Base-by-base conservation (phyloP, 805 yeast species). In the Metschnikowia baotianmanensis region DNA sequence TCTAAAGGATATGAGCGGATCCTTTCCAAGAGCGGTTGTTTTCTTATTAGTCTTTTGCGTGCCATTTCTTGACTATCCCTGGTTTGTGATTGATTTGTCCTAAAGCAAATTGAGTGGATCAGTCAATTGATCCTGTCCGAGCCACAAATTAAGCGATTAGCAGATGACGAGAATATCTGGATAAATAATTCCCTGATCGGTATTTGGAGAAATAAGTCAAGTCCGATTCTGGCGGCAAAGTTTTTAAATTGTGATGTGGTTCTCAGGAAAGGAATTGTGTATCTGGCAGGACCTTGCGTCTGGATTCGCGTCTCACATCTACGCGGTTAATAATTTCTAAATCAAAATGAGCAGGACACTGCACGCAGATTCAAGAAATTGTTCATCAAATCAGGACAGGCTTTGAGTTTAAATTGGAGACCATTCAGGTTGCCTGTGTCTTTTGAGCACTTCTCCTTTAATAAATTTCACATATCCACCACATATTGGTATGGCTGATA, bases 1-100 rank as follows among this genome's bases (percentile, higher is more conserved):
- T 70, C 75, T 28, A 66, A 60, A 5, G 75, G 75, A 37, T 57
- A 64, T 15, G 59, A 49, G 21, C 47, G 57, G 36, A 69, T 52
- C 38, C 57, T 58, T 25, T 61, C 53, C 23, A 55, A 36, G n/a
- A 65, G 43, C 36, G 63, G 59, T 40, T 56, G 67, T 33, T 52
- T 57, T 39, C 69, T 47, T 19, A 64, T 29, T 25, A 50, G 40
- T 36, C 50, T 49, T 25, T 40, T 46, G 6, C 47, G 33, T 16
- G 41, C 40, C 53, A 48, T 51, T 16, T 20, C 23, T n/a, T n/a
- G n/a, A n/a, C n/a, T n/a, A n/a, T n/a, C n/a, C n/a, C n/a, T n/a
- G 7, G 1, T 23, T 3, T 23, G 21, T 23, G 28, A 16, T 13
- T 23, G 21, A 12, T 17, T 17, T 34, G n/a, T n/a, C n/a, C n/a